Evolutionary conservation across 1,284 basidiomycete species (phyloP), one percentile per base, ranked within the genome.

Genomic region (Ceratobasidium sp.): DNA sequence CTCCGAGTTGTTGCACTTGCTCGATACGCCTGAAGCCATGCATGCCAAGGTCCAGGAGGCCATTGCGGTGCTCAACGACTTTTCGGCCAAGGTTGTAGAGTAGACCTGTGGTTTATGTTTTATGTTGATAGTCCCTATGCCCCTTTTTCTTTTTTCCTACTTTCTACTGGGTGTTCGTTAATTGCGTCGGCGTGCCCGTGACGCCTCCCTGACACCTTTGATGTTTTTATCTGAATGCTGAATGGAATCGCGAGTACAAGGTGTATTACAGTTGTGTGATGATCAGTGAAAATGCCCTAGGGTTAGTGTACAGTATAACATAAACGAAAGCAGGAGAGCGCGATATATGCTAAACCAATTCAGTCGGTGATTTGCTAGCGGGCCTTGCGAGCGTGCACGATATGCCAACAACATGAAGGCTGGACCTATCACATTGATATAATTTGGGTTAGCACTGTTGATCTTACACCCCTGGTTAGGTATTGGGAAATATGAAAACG

Each of bases 21-120:
- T 98, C 79, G 93, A 96, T 78, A 86, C 89, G 63, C 85, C 86
- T 51, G 93, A 95, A 22, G 89, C 94, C 54, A 89, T 98, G 85
- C 88, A 88, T 80, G 84, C 86, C 83, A 98, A 98, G 88, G 92
- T 98, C 78, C 89, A 88, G 79, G 96, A 98, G 86, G 96, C 96
- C 31, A 85, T 95, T 75, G 81, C 84, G 73, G 94, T 95, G 62
- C 85, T 95, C 62, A 88, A 92, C 75, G 93, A 95, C 79, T 94
- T 90, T 83, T 81, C 89, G 79, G 85, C 87, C 83, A 88, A 89
- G 75, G 74, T 49, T 1, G 75, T 6, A 6, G 31, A 65, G 48
- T 68, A 54, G 64, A 24, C 49, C 31, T 54, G 37, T 53, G 49
- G n/a, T 39, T 8, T 22, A 16, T 14, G 31, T 22, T 13, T n/a